phyloP scores from a whole-genome alignment of 225 moss, liverwort and hornwort species.

The Lunularia cruciata region DNA sequence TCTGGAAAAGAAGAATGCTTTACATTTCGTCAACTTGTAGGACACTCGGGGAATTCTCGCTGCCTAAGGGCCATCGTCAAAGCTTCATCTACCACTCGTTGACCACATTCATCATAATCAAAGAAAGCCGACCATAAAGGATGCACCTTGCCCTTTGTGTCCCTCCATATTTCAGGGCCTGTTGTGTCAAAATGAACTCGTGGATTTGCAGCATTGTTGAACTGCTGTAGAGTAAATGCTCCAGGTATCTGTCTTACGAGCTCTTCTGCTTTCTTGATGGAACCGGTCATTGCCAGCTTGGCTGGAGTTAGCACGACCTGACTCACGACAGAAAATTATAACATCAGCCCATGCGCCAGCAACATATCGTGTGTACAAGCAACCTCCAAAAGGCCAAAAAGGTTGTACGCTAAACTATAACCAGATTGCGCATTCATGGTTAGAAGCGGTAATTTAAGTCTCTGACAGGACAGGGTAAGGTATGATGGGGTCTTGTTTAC shows the following conservation, averaged over 20 bases:
- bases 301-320: constrained; percentile 46
- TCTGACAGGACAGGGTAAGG: too few species aligned
- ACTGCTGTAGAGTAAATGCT: constrained; percentile 62
- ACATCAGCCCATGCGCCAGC: not conserved
- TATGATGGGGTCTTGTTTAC: too few species aligned
- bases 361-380: too few species aligned
- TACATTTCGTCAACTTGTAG: too few species aligned
- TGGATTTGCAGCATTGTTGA: constrained; percentile 66
- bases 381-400: too few species aligned
- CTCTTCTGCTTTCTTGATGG: constrained; percentile 46
- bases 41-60: too few species aligned
- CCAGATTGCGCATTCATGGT: too few species aligned
- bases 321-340: not conserved
- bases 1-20: too few species aligned
- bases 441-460: too few species aligned
- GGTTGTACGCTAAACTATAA: too few species aligned
- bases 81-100: not conserved
- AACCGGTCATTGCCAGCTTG: constrained; percentile 38
- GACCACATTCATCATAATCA: not conserved
- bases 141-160: constrained; percentile 67
- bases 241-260: constrained; percentile 54
- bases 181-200: constrained; percentile 65
- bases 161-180: constrained; percentile 75
- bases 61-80: too few species aligned
- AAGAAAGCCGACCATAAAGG: not conserved